Evolutionary conservation across 2,329 filamentous ascomycete genomes (phyloP), one percentile per base, ranked within the genome.

Genomic region (Aspergillus versicolor): DNA sequence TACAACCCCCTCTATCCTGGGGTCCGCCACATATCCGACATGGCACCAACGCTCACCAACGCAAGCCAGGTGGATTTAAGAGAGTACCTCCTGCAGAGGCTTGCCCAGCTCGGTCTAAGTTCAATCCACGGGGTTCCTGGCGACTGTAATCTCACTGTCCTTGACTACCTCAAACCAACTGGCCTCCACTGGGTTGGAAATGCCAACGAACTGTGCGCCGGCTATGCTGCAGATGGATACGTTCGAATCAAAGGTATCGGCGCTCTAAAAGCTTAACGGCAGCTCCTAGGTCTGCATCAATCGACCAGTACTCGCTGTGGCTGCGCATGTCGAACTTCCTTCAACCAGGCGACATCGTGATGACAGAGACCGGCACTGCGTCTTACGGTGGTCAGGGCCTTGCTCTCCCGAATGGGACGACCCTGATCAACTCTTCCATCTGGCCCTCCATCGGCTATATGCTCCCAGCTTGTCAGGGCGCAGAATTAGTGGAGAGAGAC

Each of bases 381-480:
- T 55, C 50, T 44, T 59, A 59, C 42, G 57, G 53, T 13, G 48
- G 22, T 6, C 22, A 24, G 4, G 4, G 22, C 22, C 6, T 24
- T 6, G 22, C 22, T 6, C 22, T 24, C 4, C 22, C 48, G 5
- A 52, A 57, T 13, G 37, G n/a, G 2, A 54, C 59, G 12, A 9
- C 22, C 1, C 34, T 57, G 5, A 53, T 52, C 1, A 27, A 45
- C 4, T 48, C 54, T 3, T 43, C 49, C 5, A 27, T 57, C 2
- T 59, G 57, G n/a, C 51, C 45, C 8, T 63, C 61, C 1, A 63
- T 63, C n/a, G 59, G 52, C 8, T 63, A 57, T 42, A 60, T 48
- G 41, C 46, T 60, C 3, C 57, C 22, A 4, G 22, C 22, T 1
- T 24, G 22, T 1, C 22, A 24, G 22, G 22, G 22, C 22, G 3